These are phyloP conservation scores for Globisporangium solare DNA, from an alignment of 352 stramenopile species.

Conservation along the genomic window DNA sequence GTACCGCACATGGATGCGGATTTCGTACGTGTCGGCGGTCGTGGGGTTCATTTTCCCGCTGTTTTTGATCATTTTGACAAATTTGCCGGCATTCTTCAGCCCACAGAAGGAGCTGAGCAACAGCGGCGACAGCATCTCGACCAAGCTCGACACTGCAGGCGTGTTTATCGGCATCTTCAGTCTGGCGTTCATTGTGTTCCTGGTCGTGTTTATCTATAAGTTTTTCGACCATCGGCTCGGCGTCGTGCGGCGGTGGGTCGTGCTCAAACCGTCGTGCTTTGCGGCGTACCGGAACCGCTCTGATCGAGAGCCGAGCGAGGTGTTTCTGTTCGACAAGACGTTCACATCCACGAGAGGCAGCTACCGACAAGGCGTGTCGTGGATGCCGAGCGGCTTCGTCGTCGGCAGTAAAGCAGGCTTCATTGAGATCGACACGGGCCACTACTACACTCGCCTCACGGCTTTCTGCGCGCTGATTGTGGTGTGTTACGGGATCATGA, in stretches of 20 bases:
- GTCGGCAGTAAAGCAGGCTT: conserved; percentile 77
- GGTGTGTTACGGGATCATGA: conserved; percentile 68
- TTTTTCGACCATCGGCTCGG: conserved; percentile 85
- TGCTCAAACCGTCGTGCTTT: conserved; percentile 85
- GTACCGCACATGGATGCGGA: conserved; percentile 84
- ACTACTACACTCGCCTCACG: conserved; percentile 82
- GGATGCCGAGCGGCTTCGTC: conserved; percentile 83
- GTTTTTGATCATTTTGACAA: conserved; percentile 66
- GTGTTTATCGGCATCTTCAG: conserved; percentile 57
- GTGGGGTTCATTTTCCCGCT: conserved; percentile 81
- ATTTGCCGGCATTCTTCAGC: conserved; percentile 60
- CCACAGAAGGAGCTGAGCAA: conserved; percentile 50
- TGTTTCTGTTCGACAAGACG: conserved; percentile 85
- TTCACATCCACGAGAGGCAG: conserved; percentile 75
- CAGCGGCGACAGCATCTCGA: conserved; percentile 35
- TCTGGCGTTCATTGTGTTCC: conserved; percentile 52
- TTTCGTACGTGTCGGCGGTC: conserved; percentile 75
- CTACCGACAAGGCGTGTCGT: conserved; percentile 80
- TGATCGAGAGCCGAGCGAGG: conserved; percentile 76
- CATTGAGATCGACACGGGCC: conserved; percentile 81
- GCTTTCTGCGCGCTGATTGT: conserved; percentile 53
- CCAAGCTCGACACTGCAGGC: conserved; percentile 38
- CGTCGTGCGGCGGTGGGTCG: conserved; percentile 82
- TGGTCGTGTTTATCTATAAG: conserved; percentile 81
- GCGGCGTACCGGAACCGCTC: conserved; percentile 70